Evolutionary conservation across 2,329 filamentous ascomycete species (phyloP).

Genomic region (Sporothrix phasma): DNA sequence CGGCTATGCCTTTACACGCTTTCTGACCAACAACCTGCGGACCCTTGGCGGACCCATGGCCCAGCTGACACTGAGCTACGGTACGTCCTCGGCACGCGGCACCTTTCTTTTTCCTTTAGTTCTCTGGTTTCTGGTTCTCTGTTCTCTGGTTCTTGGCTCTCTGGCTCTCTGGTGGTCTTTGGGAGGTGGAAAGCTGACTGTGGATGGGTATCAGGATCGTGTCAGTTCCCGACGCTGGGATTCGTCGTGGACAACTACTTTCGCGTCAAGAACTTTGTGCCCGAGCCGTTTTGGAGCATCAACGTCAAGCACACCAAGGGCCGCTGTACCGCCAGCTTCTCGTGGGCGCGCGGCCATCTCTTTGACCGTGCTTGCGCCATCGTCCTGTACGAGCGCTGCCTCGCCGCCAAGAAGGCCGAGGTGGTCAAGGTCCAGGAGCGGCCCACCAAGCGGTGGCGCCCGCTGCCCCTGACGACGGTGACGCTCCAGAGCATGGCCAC

Average conservation of each 20-base stretch:
- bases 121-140: too few species aligned
- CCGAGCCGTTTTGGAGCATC: conserved; percentile 89
- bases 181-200: not conserved
- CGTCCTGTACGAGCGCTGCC: conserved; percentile 76
- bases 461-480: conserved; percentile 85
- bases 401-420: conserved; percentile 63
- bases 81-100: too few species aligned
- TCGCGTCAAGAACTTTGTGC: conserved; percentile 84
- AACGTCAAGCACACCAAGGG: conserved; percentile 66
- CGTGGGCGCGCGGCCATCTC: conserved; percentile 70
- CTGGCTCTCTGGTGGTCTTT: too few species aligned
- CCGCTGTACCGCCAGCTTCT: conserved; percentile 59
- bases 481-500: conserved; percentile 95
- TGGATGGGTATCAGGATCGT: conserved; percentile 61
- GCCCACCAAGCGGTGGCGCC: conserved; percentile 88
- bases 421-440: conserved; percentile 83
- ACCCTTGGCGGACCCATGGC: conserved; percentile 57
- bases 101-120: too few species aligned
- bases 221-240: conserved; percentile 91
- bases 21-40: conserved; percentile 72
- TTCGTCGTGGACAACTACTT: conserved; percentile 97
- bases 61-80: conserved; percentile 67
- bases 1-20: conserved; percentile 83
- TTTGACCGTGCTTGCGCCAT: conserved; percentile 79
- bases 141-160: too few species aligned